Percentiles rank a stretch among this genome's conserved stretches.
Evolutionary conservation across 2,329 filamentous ascomycete species (phyloP).

Genomic region (Daldinia eschscholtzii): DNA sequence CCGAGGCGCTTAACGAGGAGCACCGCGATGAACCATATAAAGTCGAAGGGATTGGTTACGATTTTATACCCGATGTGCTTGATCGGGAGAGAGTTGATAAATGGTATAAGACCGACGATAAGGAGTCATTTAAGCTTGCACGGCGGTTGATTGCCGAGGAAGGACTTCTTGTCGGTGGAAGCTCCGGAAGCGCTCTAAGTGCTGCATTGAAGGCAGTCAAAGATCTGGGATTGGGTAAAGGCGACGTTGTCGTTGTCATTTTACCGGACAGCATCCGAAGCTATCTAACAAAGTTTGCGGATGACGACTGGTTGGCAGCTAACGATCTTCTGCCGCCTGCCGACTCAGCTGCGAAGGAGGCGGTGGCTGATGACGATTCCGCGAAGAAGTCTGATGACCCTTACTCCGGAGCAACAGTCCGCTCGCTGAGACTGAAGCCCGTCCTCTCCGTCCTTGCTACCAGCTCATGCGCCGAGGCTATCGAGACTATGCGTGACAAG

Average conservation of each 20-base stretch:
- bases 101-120: constrained; percentile 99
- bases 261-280: constrained; percentile 96
- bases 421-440: constrained; percentile 88
- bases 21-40: constrained; percentile 90
- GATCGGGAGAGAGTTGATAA: constrained; percentile 83
- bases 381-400: constrained; percentile 67
- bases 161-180: constrained; percentile 91
- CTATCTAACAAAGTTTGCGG: constrained; percentile 97
- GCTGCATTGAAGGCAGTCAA: constrained; percentile 82
- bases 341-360: constrained; percentile 62
- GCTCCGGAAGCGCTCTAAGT: constrained; percentile 90
- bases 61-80: constrained; percentile 96
- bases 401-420: constrained; percentile 83
- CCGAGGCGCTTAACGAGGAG: constrained; percentile 82
- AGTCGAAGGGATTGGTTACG: constrained; percentile 98
- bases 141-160: constrained; percentile 92
- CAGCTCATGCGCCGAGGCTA: constrained; percentile 83
- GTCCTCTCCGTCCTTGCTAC: constrained; percentile 84
- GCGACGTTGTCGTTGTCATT: constrained; percentile 90
- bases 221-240: constrained; percentile 81
- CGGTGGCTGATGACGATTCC: constrained; percentile 57
- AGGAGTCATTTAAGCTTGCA: constrained; percentile 91
- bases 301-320: constrained; percentile 98
- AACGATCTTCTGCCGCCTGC: constrained; percentile 84
- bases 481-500: constrained; percentile 98